A percentile compares a stretch with the other conserved stretches of the same genome.
Evolutionary conservation across 345 rosid species (phyloP).

Genomic region (Jatropha curcas): DNA sequence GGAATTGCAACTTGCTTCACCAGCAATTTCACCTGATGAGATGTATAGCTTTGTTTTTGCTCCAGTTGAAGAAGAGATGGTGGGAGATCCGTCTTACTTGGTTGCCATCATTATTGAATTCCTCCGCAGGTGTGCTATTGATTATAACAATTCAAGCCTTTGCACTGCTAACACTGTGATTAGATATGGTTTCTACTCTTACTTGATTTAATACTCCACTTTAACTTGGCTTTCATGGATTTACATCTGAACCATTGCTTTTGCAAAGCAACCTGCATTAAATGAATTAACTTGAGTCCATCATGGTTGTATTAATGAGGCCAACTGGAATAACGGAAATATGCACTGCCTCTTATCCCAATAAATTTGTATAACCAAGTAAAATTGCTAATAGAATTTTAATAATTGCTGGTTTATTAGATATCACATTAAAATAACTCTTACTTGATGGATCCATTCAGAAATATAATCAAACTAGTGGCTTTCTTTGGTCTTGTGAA

Average conservation of each 20-base stretch:
- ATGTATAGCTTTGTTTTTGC: conserved; percentile 83
- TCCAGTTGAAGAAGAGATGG: conserved; percentile 82
- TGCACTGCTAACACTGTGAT: neutral
- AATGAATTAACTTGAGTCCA: neutral
- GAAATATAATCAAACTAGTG: neutral
- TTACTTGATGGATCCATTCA: neutral
- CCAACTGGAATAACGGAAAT: conserved; percentile 3
- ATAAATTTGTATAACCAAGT: neutral
- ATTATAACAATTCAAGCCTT: conserved; percentile 8
- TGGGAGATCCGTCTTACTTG: conserved; percentile 82
- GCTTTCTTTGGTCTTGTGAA: neutral
- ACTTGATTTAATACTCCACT: neutral
- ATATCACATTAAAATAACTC: neutral
- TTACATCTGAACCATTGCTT: neutral
- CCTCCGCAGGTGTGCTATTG: conserved; percentile 66
- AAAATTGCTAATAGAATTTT: neutral
- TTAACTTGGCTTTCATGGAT: conserved; percentile 1
- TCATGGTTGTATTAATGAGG: neutral
- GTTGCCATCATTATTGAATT: conserved; percentile 80
- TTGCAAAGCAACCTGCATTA: neutral
- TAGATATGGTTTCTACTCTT: neutral
- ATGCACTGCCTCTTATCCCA: neutral
- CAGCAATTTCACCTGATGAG: conserved; percentile 93
- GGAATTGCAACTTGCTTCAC: conserved; percentile 67
- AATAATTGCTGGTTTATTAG: neutral